phyloP scores from a whole-genome alignment of 495 filamentous ascomycete genomes.

The Aspergillus haitiensis region DNA sequence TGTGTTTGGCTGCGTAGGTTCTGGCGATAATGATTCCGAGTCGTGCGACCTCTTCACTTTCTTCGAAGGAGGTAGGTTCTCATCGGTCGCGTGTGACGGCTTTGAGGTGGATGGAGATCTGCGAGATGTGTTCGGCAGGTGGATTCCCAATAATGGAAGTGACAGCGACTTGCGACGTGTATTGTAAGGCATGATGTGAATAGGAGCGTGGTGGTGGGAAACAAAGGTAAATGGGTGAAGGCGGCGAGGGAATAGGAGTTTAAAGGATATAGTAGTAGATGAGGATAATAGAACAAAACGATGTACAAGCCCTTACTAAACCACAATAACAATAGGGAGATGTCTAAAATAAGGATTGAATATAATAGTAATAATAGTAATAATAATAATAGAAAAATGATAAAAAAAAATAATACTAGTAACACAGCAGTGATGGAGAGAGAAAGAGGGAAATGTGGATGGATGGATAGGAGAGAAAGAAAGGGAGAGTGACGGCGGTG shows the following conservation, averaged over 20 bases:
- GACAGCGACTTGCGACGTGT: conserved; percentile 97
- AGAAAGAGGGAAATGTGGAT: conserved; percentile 14
- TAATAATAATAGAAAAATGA: conserved; percentile 15
- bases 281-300: conserved; percentile 4
- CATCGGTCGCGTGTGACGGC: conserved; percentile 50
- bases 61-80: conserved; percentile 69
- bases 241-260: conserved; percentile 20
- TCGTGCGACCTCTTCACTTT: conserved; percentile 82
- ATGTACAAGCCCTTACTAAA: conserved; percentile 13
- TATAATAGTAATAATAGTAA: conserved; percentile 21
- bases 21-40: conserved; percentile 54
- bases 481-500: conserved; percentile 22
- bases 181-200: conserved; percentile 83
- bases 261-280: conserved; percentile 15
- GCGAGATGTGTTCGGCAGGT: conserved; percentile 77
- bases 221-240: conserved; percentile 2
- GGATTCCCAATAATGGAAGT: conserved; percentile 88
- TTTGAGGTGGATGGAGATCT: conserved; percentile 64
- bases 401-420: conserved; percentile 15
- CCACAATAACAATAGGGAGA: conserved; percentile 12
- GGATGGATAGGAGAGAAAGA: conserved; percentile 17
- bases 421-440: conserved; percentile 20
- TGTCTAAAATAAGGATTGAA: conserved; percentile 11
- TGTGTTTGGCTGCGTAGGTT: conserved; percentile 41
- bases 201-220: conserved; percentile 8